These are phyloP conservation scores for Yamadazyma taylorii DNA, from an alignment of 1,139 yeast genomes.

Conservation along the genomic window DNA sequence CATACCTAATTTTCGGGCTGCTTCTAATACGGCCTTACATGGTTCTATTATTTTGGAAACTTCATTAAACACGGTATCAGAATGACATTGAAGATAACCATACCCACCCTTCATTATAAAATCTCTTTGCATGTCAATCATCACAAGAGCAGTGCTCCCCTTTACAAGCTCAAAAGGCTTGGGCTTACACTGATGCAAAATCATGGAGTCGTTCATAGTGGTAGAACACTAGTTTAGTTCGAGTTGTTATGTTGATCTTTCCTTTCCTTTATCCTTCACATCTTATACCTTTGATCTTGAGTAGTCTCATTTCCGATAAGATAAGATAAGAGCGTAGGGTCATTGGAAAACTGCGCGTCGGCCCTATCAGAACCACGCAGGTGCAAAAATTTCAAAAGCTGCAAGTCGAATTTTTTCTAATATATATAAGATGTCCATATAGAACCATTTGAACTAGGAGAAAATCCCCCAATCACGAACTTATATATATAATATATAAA, in stretches of 20 bases:
- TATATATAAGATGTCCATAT: no score
- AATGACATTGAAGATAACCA: constrained; percentile 15
- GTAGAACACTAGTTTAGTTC: no score
- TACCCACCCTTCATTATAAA: constrained; percentile 16
- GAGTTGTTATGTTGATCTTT: no score
- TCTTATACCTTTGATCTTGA: no score
- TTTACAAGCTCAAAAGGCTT: constrained; percentile 9
- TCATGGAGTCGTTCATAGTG: no score
- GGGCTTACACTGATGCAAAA: constrained; percentile 7
- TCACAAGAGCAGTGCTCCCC: constrained; percentile 13
- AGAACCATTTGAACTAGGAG: no score
- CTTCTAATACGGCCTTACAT: constrained; percentile 10
- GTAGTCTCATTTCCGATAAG: no score
- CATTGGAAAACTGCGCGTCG: constrained; percentile 3
- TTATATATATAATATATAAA: no score
- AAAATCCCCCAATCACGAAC: no score
- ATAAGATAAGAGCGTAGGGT: background rate
- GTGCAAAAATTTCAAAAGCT: no score
- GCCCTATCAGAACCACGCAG: constrained; percentile 3
- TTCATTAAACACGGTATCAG: constrained; percentile 9
- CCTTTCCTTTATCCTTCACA: no score
- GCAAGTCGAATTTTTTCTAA: no score
- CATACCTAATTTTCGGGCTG: constrained; percentile 14
- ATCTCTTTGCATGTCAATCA: constrained; percentile 18
- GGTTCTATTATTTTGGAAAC: constrained; percentile 14